Percentiles rank a stretch among this genome's conserved stretches.
Conservation (phyloP, 208 protist genomes). For the Herpetomonas tarakana region DNA sequence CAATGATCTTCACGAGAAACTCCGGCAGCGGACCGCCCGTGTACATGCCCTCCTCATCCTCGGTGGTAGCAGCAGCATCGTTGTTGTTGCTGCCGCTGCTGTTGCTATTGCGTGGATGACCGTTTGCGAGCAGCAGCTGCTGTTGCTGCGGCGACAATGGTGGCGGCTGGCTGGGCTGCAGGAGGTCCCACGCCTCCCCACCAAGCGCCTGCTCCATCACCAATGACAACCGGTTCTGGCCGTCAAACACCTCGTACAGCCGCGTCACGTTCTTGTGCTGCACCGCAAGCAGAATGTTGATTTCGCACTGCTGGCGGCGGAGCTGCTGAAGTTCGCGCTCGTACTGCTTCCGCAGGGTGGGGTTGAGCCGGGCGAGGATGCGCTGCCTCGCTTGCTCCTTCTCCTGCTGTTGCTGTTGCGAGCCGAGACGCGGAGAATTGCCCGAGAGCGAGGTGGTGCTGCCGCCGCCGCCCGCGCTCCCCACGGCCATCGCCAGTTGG, state of each 20-base stretch:
- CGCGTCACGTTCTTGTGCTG: slow-evolving; percentile 57
- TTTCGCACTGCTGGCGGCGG: slow-evolving; percentile 63
- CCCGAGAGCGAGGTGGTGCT: slow-evolving; percentile 14
- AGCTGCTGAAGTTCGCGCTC: slow-evolving; percentile 36
- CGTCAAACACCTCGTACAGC: slow-evolving; percentile 65
- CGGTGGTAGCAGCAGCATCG: slow-evolving; percentile 10
- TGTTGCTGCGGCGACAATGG: slow-evolving; percentile 4
- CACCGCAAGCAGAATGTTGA: slow-evolving; percentile 61
- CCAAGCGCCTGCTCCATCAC: slow-evolving; percentile 80
- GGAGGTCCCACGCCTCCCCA: slow-evolving; percentile 49
- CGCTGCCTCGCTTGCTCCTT: slow-evolving; percentile 2
- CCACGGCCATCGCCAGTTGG: background rate
- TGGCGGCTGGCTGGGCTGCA: slow-evolving; percentile 24
- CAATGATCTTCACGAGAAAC: slow-evolving; percentile 59
- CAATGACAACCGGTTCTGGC: slow-evolving; percentile 40
- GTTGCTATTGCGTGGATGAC: slow-evolving; percentile 22
- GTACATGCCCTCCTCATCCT: slow-evolving; percentile 17
- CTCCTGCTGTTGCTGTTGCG: slow-evolving; percentile 1
- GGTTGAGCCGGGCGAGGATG: slow-evolving; percentile 26
- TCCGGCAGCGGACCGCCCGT: slow-evolving; percentile 46
- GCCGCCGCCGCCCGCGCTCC: slow-evolving; percentile 2
- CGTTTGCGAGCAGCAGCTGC: slow-evolving; percentile 7
- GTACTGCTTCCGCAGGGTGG: slow-evolving; percentile 28
- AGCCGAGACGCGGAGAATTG: background rate
- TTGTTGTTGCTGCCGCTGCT: slow-evolving; percentile 12